phyloP scores from a whole-genome alignment of 495 filamentous ascomycete species.

The Neurospora tetrasperma region DNA sequence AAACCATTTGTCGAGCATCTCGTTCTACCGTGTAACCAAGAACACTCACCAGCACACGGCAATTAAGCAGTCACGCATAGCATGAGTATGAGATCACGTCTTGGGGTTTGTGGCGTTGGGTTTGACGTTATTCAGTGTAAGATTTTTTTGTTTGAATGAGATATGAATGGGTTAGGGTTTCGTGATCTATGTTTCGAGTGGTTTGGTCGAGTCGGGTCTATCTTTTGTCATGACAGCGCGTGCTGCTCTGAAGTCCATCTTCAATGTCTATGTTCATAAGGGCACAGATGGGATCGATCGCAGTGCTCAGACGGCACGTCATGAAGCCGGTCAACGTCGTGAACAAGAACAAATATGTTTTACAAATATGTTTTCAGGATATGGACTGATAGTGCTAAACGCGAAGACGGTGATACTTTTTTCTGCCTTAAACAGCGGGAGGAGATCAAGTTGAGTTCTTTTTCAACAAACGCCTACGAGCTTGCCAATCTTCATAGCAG shows the following conservation, averaged over 20 bases:
- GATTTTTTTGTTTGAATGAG: not conserved
- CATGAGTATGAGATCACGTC: not conserved
- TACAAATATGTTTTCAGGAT: not conserved
- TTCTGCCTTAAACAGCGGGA: not conserved
- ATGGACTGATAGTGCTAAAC: not conserved
- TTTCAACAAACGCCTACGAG: not conserved
- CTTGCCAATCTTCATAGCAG: not conserved
- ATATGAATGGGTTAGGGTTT: not conserved
- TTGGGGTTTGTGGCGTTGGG: not conserved
- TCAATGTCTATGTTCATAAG: not conserved
- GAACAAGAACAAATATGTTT: not conserved
- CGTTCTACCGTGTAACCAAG: not conserved
- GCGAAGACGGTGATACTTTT: not conserved
- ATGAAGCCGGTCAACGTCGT: not conserved
- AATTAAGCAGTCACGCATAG: not conserved
- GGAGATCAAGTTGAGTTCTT: not conserved
- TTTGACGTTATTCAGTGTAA: not conserved
- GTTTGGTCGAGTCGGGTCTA: not conserved
- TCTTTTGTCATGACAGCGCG: not conserved
- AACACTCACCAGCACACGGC: not conserved
- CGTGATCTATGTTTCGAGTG: not conserved
- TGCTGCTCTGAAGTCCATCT: not conserved
- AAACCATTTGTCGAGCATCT: not conserved
- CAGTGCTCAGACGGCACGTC: not conserved
- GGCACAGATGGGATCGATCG: not conserved